Percentiles rank a stretch among this genome's conserved stretches.
These are phyloP conservation scores for Hexamita inflata DNA, from an alignment of 208 protist species.

Conservation along the genomic window DNA sequence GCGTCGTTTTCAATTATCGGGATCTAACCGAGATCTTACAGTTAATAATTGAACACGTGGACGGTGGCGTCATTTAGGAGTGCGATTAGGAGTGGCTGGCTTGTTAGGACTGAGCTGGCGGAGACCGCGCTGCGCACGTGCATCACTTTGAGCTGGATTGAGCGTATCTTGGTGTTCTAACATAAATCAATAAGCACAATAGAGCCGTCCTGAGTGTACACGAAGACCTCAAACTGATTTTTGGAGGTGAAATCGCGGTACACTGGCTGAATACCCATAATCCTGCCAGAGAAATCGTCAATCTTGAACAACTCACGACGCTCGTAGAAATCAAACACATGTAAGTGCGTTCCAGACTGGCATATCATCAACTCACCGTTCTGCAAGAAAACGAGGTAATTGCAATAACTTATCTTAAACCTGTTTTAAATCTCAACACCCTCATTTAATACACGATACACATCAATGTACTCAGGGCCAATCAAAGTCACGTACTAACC, in stretches of 20 bases:
- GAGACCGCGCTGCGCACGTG: too few species aligned
- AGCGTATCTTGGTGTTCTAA: too few species aligned
- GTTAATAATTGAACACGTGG: too few species aligned
- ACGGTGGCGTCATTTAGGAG: too few species aligned
- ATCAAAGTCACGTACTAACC: background rate
- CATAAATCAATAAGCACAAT: too few species aligned
- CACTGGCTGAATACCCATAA: background rate
- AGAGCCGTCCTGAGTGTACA: too few species aligned
- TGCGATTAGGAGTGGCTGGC: too few species aligned
- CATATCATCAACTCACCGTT: background rate
- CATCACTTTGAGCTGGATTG: too few species aligned
- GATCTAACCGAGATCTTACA: too few species aligned
- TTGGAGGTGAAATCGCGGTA: background rate
- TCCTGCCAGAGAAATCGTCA: background rate
- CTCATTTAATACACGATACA: background rate
- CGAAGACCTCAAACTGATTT: too few species aligned
- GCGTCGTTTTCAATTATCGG: too few species aligned
- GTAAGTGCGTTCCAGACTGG: background rate
- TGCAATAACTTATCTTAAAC: slow-evolving; percentile 15
- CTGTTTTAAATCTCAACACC: background rate
- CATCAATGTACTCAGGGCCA: background rate
- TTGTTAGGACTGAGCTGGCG: too few species aligned
- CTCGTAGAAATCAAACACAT: slow-evolving; percentile 11
- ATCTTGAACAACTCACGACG: background rate
- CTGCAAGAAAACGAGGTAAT: background rate